These are phyloP conservation scores for Euphorbia schlechtendalii DNA, from an alignment of 441 rosid species.

Conservation along the genomic window DNA sequence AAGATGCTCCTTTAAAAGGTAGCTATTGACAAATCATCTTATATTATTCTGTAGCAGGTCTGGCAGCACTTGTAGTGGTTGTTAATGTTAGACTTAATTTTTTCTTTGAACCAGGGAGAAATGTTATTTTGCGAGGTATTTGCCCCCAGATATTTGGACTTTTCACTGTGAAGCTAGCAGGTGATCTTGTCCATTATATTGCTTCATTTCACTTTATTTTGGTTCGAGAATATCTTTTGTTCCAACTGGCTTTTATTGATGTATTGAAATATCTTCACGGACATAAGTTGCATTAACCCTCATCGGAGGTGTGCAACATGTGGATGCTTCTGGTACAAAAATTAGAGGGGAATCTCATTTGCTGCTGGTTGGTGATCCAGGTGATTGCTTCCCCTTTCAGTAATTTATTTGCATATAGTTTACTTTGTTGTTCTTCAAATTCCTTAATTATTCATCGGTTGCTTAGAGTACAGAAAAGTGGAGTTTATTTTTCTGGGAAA, in stretches of 20 bases:
- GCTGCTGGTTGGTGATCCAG: conserved; percentile 98
- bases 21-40: conserved; percentile 2
- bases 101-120: conserved; percentile 52
- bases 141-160: conserved; percentile 98
- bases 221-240: not conserved
- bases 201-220: not conserved
- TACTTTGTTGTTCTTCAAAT: not conserved
- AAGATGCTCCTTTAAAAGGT: conserved; percentile 76
- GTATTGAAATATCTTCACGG: conserved; percentile 13
- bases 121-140: conserved; percentile 74
- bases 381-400: conserved; percentile 26
- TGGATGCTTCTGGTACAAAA: conserved; percentile 93
- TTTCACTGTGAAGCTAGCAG: conserved; percentile 98
- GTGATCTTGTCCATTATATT: conserved; percentile 27
- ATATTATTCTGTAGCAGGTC: not conserved
- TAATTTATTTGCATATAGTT: not conserved
- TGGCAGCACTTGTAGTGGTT: not conserved
- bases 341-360: conserved; percentile 96
- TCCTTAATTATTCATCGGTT: not conserved
- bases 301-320: conserved; percentile 95
- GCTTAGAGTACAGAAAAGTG: not conserved
- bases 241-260: conserved; percentile 1
- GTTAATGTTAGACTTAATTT: not conserved
- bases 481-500: not conserved
- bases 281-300: conserved; percentile 72